Evolutionary conservation across 768 basidiomycete species (phyloP).

Genomic region (Boletales sp.): DNA sequence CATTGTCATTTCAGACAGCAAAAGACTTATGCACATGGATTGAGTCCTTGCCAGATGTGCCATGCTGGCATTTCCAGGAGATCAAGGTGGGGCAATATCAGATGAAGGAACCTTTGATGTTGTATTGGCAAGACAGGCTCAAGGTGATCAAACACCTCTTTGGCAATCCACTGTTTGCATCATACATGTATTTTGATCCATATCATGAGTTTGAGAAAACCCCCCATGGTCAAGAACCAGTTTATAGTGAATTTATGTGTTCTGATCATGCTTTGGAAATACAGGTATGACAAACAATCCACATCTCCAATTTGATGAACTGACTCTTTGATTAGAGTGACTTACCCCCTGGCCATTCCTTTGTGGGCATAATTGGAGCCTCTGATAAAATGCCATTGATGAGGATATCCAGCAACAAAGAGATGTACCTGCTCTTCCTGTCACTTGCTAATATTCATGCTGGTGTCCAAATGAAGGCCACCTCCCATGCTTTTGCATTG

Average conservation of each 20-base stretch:
- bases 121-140: conserved; percentile 21
- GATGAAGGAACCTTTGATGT: not conserved
- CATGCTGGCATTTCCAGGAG: conserved; percentile 2
- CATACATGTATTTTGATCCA: conserved; percentile 1
- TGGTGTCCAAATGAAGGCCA: conserved; percentile 29
- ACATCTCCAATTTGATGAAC: too few species aligned
- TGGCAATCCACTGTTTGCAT: conserved; percentile 17
- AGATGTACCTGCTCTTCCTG: conserved; percentile 31
- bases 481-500: conserved; percentile 27
- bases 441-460: conserved; percentile 31
- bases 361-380: conserved; percentile 29
- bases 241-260: conserved; percentile 22
- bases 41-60: conserved; percentile 3
- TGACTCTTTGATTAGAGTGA: not conserved
- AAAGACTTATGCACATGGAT: not conserved
- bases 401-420: conserved; percentile 26
- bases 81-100: conserved; percentile 4
- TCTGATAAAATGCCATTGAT: conserved; percentile 35
- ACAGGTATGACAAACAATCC: conserved; percentile 15
- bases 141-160: conserved; percentile 26
- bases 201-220: conserved; percentile 7
- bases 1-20: not conserved
- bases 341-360: conserved; percentile 19
- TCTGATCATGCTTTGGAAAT: conserved; percentile 22
- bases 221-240: not conserved